These are phyloP conservation scores for Zygoascus bituminiphila DNA, from an alignment of 805 yeast species.

Conservation along the genomic window DNA sequence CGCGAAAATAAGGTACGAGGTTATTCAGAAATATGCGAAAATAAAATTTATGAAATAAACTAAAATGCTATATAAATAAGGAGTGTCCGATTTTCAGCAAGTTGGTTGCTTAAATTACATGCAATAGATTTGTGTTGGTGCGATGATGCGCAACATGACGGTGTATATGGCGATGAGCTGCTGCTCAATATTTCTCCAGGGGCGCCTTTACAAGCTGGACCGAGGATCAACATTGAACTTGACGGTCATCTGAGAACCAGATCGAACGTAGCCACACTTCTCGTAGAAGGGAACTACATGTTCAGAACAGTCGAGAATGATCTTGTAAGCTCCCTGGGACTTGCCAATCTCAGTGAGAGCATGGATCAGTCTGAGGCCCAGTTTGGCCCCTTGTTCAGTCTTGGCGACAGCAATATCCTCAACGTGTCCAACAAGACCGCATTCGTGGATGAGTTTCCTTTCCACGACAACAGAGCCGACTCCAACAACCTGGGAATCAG, in stretches of 20 bases:
- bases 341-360: slow-evolving; percentile 53
- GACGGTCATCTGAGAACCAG: slow-evolving; percentile 31
- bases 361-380: slow-evolving; percentile 63
- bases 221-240: slow-evolving; percentile 18
- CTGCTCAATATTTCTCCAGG: too few species aligned
- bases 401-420: slow-evolving; percentile 83
- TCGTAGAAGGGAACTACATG: slow-evolving; percentile 78
- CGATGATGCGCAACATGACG: not conserved
- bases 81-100: too few species aligned
- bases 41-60: too few species aligned
- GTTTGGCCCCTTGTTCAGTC: slow-evolving; percentile 71
- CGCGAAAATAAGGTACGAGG: too few species aligned
- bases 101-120: too few species aligned
- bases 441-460: slow-evolving; percentile 67
- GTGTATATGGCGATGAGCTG: too few species aligned
- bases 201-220: slow-evolving; percentile 12
- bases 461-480: slow-evolving; percentile 79
- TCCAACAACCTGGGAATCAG: slow-evolving; percentile 54
- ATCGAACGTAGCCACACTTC: slow-evolving; percentile 68
- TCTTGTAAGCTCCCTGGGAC: slow-evolving; percentile 69
- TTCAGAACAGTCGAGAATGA: slow-evolving; percentile 81
- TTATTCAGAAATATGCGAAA: too few species aligned
- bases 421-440: slow-evolving; percentile 86
- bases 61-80: too few species aligned
- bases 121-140: not conserved